Percentiles rank a stretch among this genome's conserved stretches.
Conservation (phyloP, 768 basidiomycete species). For the Leccinum pellstonianum region DNA sequence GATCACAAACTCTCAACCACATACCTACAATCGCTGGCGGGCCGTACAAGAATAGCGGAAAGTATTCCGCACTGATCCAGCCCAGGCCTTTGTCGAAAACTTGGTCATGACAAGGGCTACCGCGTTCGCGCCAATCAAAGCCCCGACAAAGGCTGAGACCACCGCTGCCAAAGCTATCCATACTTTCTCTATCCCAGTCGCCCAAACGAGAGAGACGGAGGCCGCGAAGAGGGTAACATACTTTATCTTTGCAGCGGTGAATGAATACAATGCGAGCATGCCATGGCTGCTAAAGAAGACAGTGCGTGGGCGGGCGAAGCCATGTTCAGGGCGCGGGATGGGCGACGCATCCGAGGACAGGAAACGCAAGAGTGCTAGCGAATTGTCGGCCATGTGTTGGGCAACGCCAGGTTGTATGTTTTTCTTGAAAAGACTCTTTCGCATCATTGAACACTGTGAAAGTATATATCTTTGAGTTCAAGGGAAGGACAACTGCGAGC, state of each 20-base stretch:
- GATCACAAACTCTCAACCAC: conserved; percentile 18
- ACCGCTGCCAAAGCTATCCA: conserved; percentile 49
- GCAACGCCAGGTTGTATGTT: conserved; percentile 67
- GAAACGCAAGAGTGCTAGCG: conserved; percentile 72
- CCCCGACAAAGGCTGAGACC: conserved; percentile 49
- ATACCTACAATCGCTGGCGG: conserved; percentile 72
- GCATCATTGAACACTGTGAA: conserved; percentile 87
- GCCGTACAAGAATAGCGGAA: conserved; percentile 66
- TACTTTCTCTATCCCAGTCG: conserved; percentile 29
- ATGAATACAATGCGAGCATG: conserved; percentile 71
- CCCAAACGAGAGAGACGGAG: conserved; percentile 44
- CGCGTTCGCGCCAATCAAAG: conserved; percentile 62
- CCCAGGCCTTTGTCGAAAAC: conserved; percentile 61
- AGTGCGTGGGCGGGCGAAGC: conserved; percentile 53
- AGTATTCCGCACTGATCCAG: conserved; percentile 79
- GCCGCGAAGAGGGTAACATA: conserved; percentile 53
- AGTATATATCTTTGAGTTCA: neutral
- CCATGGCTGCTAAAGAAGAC: conserved; percentile 80
- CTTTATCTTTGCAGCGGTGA: conserved; percentile 62
- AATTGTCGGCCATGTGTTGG: conserved; percentile 89
- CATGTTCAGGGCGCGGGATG: conserved; percentile 58
- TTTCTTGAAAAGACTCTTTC: conserved; percentile 63
- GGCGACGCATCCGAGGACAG: conserved; percentile 71
- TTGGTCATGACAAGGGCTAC: conserved; percentile 68
- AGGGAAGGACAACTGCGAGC: neutral